Base-by-base conservation (phyloP, 139 green algal species). In the Chlorella sp. region DNA sequence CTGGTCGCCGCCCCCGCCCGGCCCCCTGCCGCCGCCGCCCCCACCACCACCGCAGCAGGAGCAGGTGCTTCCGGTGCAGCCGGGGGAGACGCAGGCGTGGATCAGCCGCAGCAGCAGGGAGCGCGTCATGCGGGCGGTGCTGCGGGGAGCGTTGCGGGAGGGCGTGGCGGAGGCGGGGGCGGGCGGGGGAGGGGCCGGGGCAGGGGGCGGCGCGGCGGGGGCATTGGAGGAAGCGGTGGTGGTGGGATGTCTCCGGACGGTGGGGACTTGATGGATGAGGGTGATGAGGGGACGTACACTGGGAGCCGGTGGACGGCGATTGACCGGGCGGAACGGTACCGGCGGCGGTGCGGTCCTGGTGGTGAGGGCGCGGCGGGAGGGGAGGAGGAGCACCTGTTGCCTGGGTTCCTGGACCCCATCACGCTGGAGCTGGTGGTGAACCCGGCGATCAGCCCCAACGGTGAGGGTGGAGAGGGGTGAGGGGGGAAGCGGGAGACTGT, bases 321-420 rank as follows among this genome's bases (percentile, higher is more conserved):
- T 30, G 83, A 36, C 31, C 81, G 91, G 0, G 63, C 70, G 5
- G 82, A 92, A 70, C 79, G 91, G 36, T 96, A 96, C 84, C 74
- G 83, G 29, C 86, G 91, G 78, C 86, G 91, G 27, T 83, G 82
- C 36, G 62, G 24, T 1, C 62, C 71, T 14, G 42, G 65, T 31
- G 68, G 31, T 32, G 26, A 69, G 22, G 72, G 78, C 27, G 62
- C 63, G 74, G 68, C 30, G 65, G n/a, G n/a, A n/a, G n/a, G n/a
- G n/a, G 75, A 88, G 14, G 61, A 75, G 1, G 82, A 86, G 66
- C 93, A 95, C 72, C 91, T 90, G 10, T 69, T 96, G 62, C 89
- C 89, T 2, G 77, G 83, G 35, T 77, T 90, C 35, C 89, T 96
- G 2, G 92, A 97, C 76, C 90, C 90, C 33, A 91, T 96, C 77